Evolutionary conservation across 176 grass and related monocot genomes (phyloP), one percentile per base, ranked within the genome.

Genomic region (Saccharum spontaneum): DNA sequence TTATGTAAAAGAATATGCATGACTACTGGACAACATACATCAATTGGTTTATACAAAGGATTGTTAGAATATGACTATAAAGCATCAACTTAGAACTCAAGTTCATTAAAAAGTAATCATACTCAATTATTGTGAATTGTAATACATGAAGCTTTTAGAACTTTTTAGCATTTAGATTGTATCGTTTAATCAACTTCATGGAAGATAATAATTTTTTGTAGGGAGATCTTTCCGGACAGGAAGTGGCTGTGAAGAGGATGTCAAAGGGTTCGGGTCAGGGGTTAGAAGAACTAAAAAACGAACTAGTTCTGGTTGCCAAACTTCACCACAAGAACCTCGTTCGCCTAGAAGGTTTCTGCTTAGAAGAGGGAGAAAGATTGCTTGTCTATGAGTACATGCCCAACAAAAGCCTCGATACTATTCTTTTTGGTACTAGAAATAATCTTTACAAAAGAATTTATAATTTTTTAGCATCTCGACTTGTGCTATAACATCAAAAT

Each of bases 301-400:
- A 85, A 63, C 50, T 89, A 40, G 77, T 81, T 30, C 76, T 86
- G 9, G 78, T 89, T 8, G 82, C 87, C 43, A 89, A 84, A 79
- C 81, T 89, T 66, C 87, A 89, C 6, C 87, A 84, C 46, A 88
- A 55, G 3, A 88, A 88, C 22, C 87, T 88, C 17, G 87, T 88
- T 20, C 79, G 79, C 1, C 37, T 87, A 2, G 79, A 77, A 10
- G 79, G 86, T 18, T 87, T 81, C 26, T 82, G 55, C 79, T 45
- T 82, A 1, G 86, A 87, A 69, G 62, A 61, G 6, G 77, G 77
- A 6, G 64, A 90, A 73, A 90, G 6, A 24, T 23, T 81, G 28
- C 84, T 86, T 3, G 76, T 87, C 60, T 87, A 87, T 0, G 85
- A 87, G 60, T 87, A 75, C 70, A 87, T 87, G 85, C 46, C 70